Evolutionary conservation across 148 eudicot genomes (phyloP).

Genomic region (Rhododendron williamsianum): DNA sequence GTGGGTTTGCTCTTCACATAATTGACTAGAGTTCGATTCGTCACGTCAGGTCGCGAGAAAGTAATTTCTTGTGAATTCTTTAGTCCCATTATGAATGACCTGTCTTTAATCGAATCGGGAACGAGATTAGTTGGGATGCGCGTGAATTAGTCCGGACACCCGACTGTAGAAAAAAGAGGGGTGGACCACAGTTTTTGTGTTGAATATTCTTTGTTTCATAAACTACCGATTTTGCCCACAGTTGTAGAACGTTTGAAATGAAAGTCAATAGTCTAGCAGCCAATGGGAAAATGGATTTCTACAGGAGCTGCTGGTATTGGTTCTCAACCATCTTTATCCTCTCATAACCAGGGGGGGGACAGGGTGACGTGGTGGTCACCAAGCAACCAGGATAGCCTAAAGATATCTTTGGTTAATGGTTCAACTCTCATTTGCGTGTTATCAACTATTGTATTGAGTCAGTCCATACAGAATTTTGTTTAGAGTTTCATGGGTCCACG

Average conservation of each 20-base stretch:
- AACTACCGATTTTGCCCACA: neutral
- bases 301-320: neutral
- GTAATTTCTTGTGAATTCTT: too few relatives aligned
- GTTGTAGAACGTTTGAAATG: neutral
- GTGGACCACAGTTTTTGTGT: constrained; percentile 7
- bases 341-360: neutral
- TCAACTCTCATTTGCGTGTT: neutral
- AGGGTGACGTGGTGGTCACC: neutral
- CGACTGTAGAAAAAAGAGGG: neutral
- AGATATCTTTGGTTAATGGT: neutral
- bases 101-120: too few relatives aligned
- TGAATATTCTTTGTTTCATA: neutral
- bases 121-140: too few relatives aligned
- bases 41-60: neutral
- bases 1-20: neutral
- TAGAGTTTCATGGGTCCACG: accelerated
- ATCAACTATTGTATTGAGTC: neutral
- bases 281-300: neutral
- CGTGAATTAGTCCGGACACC: too few relatives aligned
- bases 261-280: neutral
- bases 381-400: neutral
- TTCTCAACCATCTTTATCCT: neutral
- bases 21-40: neutral
- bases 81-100: neutral
- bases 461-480: neutral